Evolutionary conservation across 2,329 filamentous ascomycete species (phyloP), one percentile per base, ranked within the genome.

Genomic region (Xylariaceae sp.): DNA sequence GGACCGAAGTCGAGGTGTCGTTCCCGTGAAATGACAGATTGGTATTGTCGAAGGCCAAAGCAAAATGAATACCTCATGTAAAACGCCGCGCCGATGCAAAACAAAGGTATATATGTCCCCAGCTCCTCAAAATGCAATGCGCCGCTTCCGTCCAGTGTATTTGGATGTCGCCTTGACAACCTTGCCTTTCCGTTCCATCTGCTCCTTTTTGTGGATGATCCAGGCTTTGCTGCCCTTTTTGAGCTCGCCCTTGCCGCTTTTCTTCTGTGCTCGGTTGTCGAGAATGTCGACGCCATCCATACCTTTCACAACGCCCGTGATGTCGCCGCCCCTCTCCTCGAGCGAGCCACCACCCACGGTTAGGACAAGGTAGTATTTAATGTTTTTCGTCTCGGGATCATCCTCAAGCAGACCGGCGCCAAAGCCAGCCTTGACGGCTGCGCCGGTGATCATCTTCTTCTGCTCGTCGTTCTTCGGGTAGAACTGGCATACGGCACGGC

Each of bases 391-490:
- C 43, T 91, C 92, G 0, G 89, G 89, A 70, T 97, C 92, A 72
- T 99, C 94, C 72, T 97, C 92, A 47, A 99, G 76, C 35, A 99
- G 80, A 74, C 94, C 94, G 0, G 94, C 94, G 47, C 94, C 92
- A 66, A 99, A 99, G 0, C 94, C 94, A 1, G 94, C 94, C 68
- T 88, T 91, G 58, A 97, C 87, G 0, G 94, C 94, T 0, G 94
- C 94, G 56, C 83, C 80, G 50, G 86, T 89, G 63, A 99, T 95
- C 91, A 99, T 96, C 67, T 81, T 84, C 67, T 91, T 83, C 74
- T 99, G 94, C 59, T 83, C 79, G 63, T 95, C 88, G 70, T 99
- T 97, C 74, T 96, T 96, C 2, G 94, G 94, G 70, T 99, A 99
- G 72, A 99, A 99, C 68, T 99, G 94, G 69, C 91, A 96, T 11